Conservation (phyloP, 352 stramenopile species). For the Phytopythium kandeliae region DNA sequence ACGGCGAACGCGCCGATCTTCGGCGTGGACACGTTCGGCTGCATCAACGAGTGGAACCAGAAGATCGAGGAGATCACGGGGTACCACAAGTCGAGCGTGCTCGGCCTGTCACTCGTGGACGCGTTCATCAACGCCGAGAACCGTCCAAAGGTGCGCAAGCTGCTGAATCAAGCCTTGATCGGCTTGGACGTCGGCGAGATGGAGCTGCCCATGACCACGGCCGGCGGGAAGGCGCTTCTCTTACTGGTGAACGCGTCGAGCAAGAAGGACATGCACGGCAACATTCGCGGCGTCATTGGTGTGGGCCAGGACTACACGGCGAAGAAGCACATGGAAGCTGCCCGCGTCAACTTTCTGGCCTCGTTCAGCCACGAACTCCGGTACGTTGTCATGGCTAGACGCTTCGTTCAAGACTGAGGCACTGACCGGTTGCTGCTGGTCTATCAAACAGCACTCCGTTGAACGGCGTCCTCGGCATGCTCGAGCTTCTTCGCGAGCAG, state of each 20-base stretch:
- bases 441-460: conserved; percentile 38
- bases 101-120: conserved; percentile 55
- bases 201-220: conserved; percentile 63
- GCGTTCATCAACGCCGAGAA: conserved; percentile 58
- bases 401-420: no score
- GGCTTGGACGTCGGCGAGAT: conserved; percentile 67
- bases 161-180: conserved; percentile 62
- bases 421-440: no score
- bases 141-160: conserved; percentile 35
- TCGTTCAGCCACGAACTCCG: conserved; percentile 63
- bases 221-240: conserved; percentile 28
- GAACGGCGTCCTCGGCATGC: conserved; percentile 75
- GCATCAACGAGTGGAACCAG: conserved; percentile 76
- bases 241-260: conserved; percentile 64
- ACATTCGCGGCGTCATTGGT: conserved; percentile 84
- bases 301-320: conserved; percentile 88
- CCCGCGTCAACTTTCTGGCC: conserved; percentile 59
- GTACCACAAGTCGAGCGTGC: conserved; percentile 51
- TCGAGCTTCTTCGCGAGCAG: conserved; percentile 61
- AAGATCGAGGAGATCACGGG: conserved; percentile 74
- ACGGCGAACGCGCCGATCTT: conserved; percentile 75
- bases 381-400: conserved; percentile 3
- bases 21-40: conserved; percentile 63
- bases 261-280: conserved; percentile 82
- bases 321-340: conserved; percentile 66